Evolutionary conservation across 2,329 filamentous ascomycete species (phyloP).

Genomic region (Calonectria multiphialidica): DNA sequence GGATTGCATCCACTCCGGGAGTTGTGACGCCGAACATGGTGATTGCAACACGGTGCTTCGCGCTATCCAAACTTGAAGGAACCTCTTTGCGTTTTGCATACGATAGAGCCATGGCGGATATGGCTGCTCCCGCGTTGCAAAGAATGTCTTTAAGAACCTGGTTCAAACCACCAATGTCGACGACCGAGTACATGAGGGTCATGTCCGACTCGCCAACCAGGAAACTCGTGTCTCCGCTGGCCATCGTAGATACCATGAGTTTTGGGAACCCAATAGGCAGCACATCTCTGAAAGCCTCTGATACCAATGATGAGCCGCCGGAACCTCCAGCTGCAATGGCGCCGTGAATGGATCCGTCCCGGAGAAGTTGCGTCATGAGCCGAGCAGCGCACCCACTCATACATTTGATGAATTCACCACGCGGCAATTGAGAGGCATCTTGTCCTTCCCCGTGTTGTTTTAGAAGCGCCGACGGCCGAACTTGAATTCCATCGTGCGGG

Average conservation of each 20-base stretch:
- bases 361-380: not conserved
- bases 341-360: not conserved
- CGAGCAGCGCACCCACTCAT: not conserved
- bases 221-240: slow-evolving; percentile 8
- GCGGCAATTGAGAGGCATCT: not conserved
- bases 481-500: not conserved
- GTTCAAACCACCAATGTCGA: slow-evolving; percentile 6
- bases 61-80: not conserved
- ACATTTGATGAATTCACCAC: not conserved
- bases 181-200: slow-evolving; percentile 10
- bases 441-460: not conserved
- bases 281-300: not conserved
- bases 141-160: not conserved
- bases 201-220: not conserved
- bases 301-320: not conserved
- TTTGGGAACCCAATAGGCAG: not conserved
- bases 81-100: not conserved
- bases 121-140: not conserved
- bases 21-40: slow-evolving; percentile 3
- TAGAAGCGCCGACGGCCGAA: not conserved
- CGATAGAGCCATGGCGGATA: not conserved
- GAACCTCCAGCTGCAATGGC: not conserved
- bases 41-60: not conserved
- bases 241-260: slow-evolving; percentile 1
- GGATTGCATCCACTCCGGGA: not conserved